Base-by-base conservation (phyloP, 768 basidiomycete species). In the Macrolepiota albuminosa region DNA sequence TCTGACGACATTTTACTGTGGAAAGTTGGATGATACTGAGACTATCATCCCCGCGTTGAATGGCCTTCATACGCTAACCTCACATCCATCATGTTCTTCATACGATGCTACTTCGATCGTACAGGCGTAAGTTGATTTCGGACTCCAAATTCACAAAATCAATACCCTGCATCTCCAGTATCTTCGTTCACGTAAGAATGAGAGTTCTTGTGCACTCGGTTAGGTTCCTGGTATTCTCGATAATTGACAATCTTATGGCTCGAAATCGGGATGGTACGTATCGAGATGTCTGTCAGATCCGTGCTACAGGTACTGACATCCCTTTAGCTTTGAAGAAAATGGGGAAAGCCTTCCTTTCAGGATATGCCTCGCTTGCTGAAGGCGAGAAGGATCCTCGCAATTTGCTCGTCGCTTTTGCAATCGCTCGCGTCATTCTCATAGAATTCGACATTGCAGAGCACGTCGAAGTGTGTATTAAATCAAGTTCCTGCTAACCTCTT, bases 301-400 rank as follows among this genome's bases (percentile, higher is more conserved):
- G 33, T 14, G 43, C 10, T 31, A 52, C 18, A 31, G 39, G 10
- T 40, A 26, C 54, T 54, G 61, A 57, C 59, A 63, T 45, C 51
- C 62, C 7, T 21, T 21, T 62, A 88, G 93, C 83, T 37, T 72
- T 98, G 24, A 89, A 89, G 70, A 75, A 69, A 6, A 82, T 92
- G 81, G 88, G 88, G 1, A 78, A 83, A 29, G 80, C 76, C 8
- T 98, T 98, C 70, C 61, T 98, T 26, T 73, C 77, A 7, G 84
- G 85, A 26, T 99, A 98, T 70, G 81, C 89, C 34, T 69, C 70
- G 52, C 73, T 98, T n/a, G 94, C 86, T 4, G 91, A 97, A 58
- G 95, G 95, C 16, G 97, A 99, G 75, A 98, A 98, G 68, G 97
- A 99, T 70, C 97, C 97, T 34, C 81, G 97, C 18, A 99, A 98